Conservation (phyloP, 805 yeast species). For the Clavispora phyllophila region DNA sequence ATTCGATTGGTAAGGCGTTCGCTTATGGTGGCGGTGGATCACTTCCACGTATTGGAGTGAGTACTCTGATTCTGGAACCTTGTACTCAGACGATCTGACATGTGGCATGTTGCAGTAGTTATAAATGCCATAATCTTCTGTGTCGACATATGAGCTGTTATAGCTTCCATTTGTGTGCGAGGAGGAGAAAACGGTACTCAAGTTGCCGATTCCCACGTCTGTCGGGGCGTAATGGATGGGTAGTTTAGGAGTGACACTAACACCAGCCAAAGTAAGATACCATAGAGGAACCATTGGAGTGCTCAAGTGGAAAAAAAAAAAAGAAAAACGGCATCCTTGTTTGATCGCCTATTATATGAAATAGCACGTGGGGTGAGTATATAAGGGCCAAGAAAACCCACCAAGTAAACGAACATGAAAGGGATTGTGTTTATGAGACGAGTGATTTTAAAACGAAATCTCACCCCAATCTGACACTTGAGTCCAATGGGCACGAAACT, state of each 20-base stretch:
- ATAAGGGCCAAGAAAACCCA: too few species aligned
- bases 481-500: too few species aligned
- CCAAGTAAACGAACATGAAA: too few species aligned
- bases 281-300: background rate
- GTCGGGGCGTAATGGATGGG: background rate
- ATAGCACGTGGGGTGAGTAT: background rate
- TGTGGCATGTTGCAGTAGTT: slow-evolving; percentile 4
- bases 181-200: background rate
- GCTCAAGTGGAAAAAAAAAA: background rate
- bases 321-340: too few species aligned
- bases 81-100: background rate
- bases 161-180: background rate
- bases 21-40: slow-evolving; percentile 3
- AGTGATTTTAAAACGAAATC: too few species aligned
- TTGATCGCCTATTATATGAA: background rate
- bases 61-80: background rate
- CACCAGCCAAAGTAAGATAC: background rate
- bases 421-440: too few species aligned
- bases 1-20: slow-evolving; percentile 1
- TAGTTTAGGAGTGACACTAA: background rate
- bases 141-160: background rate
- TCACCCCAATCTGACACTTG: too few species aligned
- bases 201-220: background rate
- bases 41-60: slow-evolving; percentile 1
- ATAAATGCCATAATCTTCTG: background rate